These are phyloP conservation scores for Aspergillus fumigatiaffinis DNA, from an alignment of 2,329 filamentous ascomycete genomes.

Conservation along the genomic window DNA sequence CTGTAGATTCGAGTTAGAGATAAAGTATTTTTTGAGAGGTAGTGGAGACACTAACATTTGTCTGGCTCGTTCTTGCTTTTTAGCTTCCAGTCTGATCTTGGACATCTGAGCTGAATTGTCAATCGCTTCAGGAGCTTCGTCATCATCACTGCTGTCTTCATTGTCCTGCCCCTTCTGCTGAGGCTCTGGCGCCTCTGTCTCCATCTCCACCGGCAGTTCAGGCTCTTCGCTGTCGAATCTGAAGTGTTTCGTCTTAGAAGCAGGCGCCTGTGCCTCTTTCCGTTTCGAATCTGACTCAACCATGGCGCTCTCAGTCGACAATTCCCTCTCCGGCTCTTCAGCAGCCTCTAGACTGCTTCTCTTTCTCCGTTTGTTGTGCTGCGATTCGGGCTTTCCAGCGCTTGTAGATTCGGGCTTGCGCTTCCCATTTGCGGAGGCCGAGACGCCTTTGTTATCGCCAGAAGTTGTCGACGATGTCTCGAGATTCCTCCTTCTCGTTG, in stretches of 20 bases:
- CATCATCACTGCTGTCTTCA: slow-evolving; percentile 33
- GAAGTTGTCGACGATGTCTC: background rate
- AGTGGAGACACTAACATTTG: slow-evolving; percentile 29
- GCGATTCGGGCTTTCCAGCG: slow-evolving; percentile 20
- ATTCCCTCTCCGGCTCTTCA: slow-evolving; percentile 13
- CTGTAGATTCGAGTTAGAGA: slow-evolving; percentile 25
- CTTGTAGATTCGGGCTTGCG: slow-evolving; percentile 26
- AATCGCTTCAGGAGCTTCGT: slow-evolving; percentile 41
- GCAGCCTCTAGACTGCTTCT: slow-evolving; percentile 21
- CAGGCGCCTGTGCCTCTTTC: slow-evolving; percentile 13
- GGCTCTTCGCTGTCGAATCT: slow-evolving; percentile 43
- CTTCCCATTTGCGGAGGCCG: slow-evolving; percentile 25
- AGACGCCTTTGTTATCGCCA: slow-evolving; percentile 8
- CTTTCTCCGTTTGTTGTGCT: slow-evolving; percentile 34
- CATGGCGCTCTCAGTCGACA: slow-evolving; percentile 3
- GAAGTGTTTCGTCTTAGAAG: slow-evolving; percentile 27
- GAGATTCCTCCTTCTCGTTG: slow-evolving; percentile 24
- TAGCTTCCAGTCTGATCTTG: slow-evolving; percentile 36
- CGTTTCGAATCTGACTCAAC: slow-evolving; percentile 10
- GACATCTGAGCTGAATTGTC: slow-evolving; percentile 38
- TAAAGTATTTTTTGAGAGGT: background rate
- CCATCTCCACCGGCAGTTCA: slow-evolving; percentile 16
- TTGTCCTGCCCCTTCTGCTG: slow-evolving; percentile 15
- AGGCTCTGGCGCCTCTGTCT: slow-evolving; percentile 18
- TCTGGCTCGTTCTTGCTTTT: slow-evolving; percentile 34